Evolutionary conservation across 1,284 basidiomycete genomes (phyloP).

Genomic region (Apiotrichum gracile): DNA sequence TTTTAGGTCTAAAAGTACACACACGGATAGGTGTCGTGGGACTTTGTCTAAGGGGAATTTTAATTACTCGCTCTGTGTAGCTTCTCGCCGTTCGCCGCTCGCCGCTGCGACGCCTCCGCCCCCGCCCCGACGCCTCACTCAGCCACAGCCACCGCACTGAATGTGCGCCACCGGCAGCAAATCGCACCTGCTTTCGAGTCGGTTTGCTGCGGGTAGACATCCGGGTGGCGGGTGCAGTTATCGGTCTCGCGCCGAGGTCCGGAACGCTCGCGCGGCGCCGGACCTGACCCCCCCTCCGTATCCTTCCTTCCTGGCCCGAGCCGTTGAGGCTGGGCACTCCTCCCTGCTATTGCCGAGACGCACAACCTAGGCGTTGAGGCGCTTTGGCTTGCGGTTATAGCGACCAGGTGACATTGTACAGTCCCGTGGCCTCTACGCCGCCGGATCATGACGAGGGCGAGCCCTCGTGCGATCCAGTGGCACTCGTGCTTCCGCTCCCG

Average conservation of each 20-base stretch:
- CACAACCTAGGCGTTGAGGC: conserved; percentile 1
- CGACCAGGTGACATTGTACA: too few species aligned
- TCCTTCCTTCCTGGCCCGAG: neutral
- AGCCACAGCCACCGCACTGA: too few species aligned
- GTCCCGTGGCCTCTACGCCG: neutral
- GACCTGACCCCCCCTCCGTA: neutral
- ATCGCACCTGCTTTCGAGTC: too few species aligned
- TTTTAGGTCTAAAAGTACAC: conserved; percentile 20
- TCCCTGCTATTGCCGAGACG: neutral
- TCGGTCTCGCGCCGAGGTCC: too few species aligned
- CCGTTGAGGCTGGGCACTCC: neutral
- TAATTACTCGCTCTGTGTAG: neutral
- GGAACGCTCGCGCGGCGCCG: neutral
- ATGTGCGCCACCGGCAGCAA: too few species aligned
- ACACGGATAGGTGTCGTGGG: conserved; percentile 3
- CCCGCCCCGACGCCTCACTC: too few species aligned
- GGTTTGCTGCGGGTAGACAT: neutral
- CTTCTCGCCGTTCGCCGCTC: neutral
- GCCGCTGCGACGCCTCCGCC: too few species aligned
- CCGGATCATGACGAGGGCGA: neutral
- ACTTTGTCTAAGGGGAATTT: conserved; percentile 4
- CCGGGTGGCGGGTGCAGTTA: neutral
- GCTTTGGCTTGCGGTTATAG: neutral
- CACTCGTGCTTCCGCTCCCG: neutral
- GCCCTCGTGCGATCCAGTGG: neutral